phyloP scores from a whole-genome alignment of 2,329 filamentous ascomycete species.

The Fusarium sp. region DNA sequence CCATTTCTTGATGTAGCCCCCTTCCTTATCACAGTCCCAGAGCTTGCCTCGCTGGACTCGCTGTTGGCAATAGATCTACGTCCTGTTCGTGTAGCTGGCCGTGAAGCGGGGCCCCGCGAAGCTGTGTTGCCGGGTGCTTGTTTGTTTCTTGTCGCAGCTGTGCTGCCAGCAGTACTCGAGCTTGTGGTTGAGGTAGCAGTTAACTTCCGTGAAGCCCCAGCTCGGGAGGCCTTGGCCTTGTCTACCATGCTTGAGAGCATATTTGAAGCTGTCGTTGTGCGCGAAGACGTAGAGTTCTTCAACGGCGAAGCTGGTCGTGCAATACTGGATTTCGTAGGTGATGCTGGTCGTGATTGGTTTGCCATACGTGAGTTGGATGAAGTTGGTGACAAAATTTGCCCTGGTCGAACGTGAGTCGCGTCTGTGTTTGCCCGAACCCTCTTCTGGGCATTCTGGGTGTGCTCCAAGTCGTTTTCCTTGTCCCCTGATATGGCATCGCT shows the following conservation, averaged over 20 bases:
- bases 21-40: slow-evolving; percentile 74
- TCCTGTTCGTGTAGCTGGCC: slow-evolving; percentile 61
- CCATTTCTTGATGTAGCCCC: slow-evolving; percentile 56
- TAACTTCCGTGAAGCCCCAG: slow-evolving; percentile 61
- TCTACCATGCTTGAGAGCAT: slow-evolving; percentile 71
- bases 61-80: slow-evolving; percentile 71
- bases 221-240: slow-evolving; percentile 69
- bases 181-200: slow-evolving; percentile 61
- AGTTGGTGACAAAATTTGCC: slow-evolving; percentile 82
- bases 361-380: slow-evolving; percentile 81
- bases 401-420: slow-evolving; percentile 56
- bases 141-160: slow-evolving; percentile 53
- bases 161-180: slow-evolving; percentile 56
- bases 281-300: slow-evolving; percentile 63
- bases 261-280: slow-evolving; percentile 58
- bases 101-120: slow-evolving; percentile 53
- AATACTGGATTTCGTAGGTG: slow-evolving; percentile 70
- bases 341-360: slow-evolving; percentile 63
- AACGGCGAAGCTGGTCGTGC: slow-evolving; percentile 72
- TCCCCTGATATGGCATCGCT: slow-evolving; percentile 77
- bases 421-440: slow-evolving; percentile 63
- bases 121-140: slow-evolving; percentile 55
- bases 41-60: slow-evolving; percentile 74
- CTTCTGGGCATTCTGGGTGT: slow-evolving; percentile 78
- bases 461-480: slow-evolving; percentile 80